Evolutionary conservation across 2,329 filamentous ascomycete genomes (phyloP), one percentile per base, ranked within the genome.

Genomic region (Mycosphaerella sp.): DNA sequence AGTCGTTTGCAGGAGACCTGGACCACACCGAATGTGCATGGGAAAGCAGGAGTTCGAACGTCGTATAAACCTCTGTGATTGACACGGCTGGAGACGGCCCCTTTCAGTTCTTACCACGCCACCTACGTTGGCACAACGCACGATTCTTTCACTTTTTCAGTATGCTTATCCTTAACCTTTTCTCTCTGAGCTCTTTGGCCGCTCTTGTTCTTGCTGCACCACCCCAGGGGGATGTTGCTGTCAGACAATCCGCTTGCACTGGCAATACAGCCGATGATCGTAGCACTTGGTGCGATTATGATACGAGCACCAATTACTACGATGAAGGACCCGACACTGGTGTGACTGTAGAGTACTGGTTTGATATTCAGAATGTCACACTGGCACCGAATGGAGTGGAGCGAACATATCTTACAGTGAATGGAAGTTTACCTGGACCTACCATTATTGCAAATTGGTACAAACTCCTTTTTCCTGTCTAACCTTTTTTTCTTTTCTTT

Each of bases 401-500:
- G 21, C 66, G 72, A 17, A 63, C 64, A 1, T 71, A 75, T 52
- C 59, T 71, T n/a, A 60, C 73, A 0, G 64, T 78, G 50, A 78
- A 78, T 52, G 74, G 74, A 6, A 71, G 72, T 52, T 70, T 73
- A 52, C 76, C 74, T 29, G 75, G 75, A 7, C 75, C 76, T 5
- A 72, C 74, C 44, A 72, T 76, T 43, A 68, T 67, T 11, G 74
- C 72, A 3, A 66, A 72, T 47, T 72, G 73, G 72, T 29, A 29
- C 3, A 0, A 38, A 38, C 34, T 11, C 1, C 34, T 11, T 38
- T n/a, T 6, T 38, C 6, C 2, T 38, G 34, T 2, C 10, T 38
- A n/a, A 6, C n/a, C 34, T 1, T 1, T 38, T 4, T 38, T n/a
- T 3, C 8, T 2, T 36, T 4, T 36, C 32, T 36, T 4, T 8